These are phyloP conservation scores for Fusarium sacchari DNA, from an alignment of 2,329 filamentous ascomycete species.

Conservation along the genomic window DNA sequence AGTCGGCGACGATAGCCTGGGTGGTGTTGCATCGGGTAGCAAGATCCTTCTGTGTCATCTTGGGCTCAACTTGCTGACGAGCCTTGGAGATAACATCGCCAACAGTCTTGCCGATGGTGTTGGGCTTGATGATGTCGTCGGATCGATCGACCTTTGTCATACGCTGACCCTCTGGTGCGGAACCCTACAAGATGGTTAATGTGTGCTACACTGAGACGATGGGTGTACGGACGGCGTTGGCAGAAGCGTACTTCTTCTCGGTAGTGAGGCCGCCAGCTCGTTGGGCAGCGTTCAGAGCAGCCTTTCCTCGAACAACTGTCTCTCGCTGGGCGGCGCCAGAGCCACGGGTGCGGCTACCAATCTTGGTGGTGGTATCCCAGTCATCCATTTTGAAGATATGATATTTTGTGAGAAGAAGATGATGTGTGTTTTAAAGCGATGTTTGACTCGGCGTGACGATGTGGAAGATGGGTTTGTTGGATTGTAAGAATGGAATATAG, in stretches of 20 bases:
- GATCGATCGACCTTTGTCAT: conserved; percentile 97
- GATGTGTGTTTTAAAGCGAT: background rate
- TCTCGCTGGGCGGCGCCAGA: conserved; percentile 76
- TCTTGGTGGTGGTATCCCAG: conserved; percentile 92
- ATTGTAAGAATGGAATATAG: conserved; percentile 25
- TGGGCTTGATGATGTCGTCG: conserved; percentile 97
- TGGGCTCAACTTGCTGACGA: conserved; percentile 84
- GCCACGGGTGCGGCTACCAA: conserved; percentile 84
- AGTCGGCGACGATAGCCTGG: conserved; percentile 79
- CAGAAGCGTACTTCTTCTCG: conserved; percentile 87
- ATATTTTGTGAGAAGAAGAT: conserved; percentile 40
- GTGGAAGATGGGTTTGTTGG: conserved; percentile 15
- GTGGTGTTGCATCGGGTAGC: conserved; percentile 93
- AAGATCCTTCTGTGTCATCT: conserved; percentile 92
- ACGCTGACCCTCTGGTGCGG: conserved; percentile 80
- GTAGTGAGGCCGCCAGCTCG: conserved; percentile 80
- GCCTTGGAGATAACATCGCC: conserved; percentile 84
- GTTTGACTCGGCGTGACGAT: background rate
- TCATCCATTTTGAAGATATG: conserved; percentile 68
- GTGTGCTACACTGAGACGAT: background rate
- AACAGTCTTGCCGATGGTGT: conserved; percentile 84
- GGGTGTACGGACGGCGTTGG: conserved; percentile 67
- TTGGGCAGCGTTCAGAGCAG: conserved; percentile 87
- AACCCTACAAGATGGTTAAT: conserved; percentile 41
- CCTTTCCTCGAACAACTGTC: conserved; percentile 87